Evolutionary conservation across 768 basidiomycete genomes (phyloP).

Genomic region (Roridomyces roridus): DNA sequence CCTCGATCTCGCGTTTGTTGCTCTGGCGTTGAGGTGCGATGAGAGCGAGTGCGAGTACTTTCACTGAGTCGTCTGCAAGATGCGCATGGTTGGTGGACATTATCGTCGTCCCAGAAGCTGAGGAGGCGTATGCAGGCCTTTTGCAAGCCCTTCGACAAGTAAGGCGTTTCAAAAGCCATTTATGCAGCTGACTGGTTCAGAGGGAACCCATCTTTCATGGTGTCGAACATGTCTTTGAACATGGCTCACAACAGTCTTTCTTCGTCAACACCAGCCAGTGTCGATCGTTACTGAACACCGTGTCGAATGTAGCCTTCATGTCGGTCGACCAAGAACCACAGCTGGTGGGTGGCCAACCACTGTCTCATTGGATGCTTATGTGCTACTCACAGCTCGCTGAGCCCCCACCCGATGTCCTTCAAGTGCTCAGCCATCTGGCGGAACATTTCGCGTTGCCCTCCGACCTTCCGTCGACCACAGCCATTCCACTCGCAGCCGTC

Average conservation of each 20-base stretch:
- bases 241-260: slow-evolving; percentile 57
- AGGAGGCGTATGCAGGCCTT: slow-evolving; percentile 40
- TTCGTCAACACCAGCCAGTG: slow-evolving; percentile 51
- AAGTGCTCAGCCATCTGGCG: not conserved
- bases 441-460: slow-evolving; percentile 37
- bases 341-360: slow-evolving; percentile 9
- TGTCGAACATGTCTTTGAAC: slow-evolving; percentile 54
- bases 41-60: not conserved
- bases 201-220: slow-evolving; percentile 38
- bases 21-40: slow-evolving; percentile 28
- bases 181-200: slow-evolving; percentile 4
- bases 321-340: slow-evolving; percentile 20
- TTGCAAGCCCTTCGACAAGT: slow-evolving; percentile 47
- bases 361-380: not conserved
- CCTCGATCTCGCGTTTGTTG: slow-evolving; percentile 48
- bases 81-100: slow-evolving; percentile 59
- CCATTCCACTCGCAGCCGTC: slow-evolving; percentile 62
- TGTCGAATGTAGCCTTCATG: slow-evolving; percentile 11
- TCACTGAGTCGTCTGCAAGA: slow-evolving; percentile 31
- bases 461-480: slow-evolving; percentile 29
- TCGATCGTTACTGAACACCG: slow-evolving; percentile 14
- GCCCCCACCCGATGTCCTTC: slow-evolving; percentile 22
- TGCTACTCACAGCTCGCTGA: slow-evolving; percentile 24
- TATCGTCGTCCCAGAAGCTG: slow-evolving; percentile 42
- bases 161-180: no score